Conservation (phyloP, 495 filamentous ascomycete genomes). For the Penicillium paradoxum region DNA sequence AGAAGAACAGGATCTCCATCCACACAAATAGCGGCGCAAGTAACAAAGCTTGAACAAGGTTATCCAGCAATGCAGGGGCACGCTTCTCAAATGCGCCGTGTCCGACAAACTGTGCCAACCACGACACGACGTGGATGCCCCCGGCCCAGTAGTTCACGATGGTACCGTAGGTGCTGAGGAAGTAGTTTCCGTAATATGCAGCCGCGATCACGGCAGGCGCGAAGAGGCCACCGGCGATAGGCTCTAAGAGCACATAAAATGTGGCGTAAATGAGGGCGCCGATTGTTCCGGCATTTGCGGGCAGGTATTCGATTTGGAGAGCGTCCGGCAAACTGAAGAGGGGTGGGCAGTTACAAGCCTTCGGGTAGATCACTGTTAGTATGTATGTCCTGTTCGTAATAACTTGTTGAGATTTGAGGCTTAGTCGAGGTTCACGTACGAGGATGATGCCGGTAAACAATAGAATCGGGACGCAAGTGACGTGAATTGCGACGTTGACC, state of each 20-base stretch:
- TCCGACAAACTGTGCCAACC: conserved; percentile 86
- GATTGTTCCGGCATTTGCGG: conserved; percentile 75
- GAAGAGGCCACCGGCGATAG: conserved; percentile 74
- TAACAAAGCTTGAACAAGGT: conserved; percentile 82
- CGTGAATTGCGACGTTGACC: conserved; percentile 85
- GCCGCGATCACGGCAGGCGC: conserved; percentile 67
- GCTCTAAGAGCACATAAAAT: conserved; percentile 89
- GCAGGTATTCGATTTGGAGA: conserved; percentile 69
- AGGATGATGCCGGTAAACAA: conserved; percentile 74
- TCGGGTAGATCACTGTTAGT: conserved; percentile 4
- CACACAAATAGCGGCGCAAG: conserved; percentile 98
- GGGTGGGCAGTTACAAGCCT: conserved; percentile 73
- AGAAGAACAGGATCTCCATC: conserved; percentile 87
- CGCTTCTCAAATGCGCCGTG: conserved; percentile 87
- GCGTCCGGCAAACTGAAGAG: conserved; percentile 66
- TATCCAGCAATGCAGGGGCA: conserved; percentile 85
- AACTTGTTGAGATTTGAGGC: neutral
- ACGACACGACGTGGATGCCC: conserved; percentile 64
- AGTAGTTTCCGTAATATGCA: conserved; percentile 69
- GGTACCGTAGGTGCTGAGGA: conserved; percentile 59
- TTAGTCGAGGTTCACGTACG: conserved; percentile 46
- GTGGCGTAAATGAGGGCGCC: conserved; percentile 64
- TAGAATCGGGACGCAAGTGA: conserved; percentile 81
- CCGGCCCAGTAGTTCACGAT: conserved; percentile 66
- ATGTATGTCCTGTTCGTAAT: conserved; percentile 5